phyloP scores from a whole-genome alignment of 2,329 filamentous ascomycete genomes.

The Penicillium sp. region DNA sequence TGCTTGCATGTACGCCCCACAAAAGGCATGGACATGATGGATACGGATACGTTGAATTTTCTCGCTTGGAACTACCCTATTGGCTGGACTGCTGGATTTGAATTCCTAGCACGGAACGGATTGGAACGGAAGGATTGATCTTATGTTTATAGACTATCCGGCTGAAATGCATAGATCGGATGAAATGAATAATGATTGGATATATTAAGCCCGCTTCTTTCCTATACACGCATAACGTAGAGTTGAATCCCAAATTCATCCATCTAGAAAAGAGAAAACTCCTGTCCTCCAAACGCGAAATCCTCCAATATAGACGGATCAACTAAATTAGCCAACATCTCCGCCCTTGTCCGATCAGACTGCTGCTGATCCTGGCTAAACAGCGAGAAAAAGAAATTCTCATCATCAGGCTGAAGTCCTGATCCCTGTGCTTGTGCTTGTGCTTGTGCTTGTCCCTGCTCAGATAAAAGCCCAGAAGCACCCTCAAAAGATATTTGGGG shows the following conservation, averaged over 20 bases:
- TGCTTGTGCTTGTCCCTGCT: background rate
- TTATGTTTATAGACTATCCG: background rate
- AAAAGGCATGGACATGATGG: background rate
- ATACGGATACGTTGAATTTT: background rate
- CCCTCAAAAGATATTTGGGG: background rate
- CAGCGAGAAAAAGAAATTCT: constrained; percentile 2
- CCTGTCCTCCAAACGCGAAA: constrained; percentile 23
- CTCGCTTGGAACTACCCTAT: background rate
- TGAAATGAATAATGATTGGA: constrained; percentile 18
- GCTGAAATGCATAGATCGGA: constrained; percentile 5
- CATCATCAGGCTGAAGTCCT: background rate
- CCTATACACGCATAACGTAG: background rate
- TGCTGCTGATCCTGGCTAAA: constrained; percentile 1
- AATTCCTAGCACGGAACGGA: background rate
- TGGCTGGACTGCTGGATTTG: background rate
- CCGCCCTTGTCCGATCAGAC: constrained; percentile 16
- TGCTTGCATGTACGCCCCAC: background rate
- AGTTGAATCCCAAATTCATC: background rate
- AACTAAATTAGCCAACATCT: constrained; percentile 25
- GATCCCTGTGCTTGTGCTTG: background rate
- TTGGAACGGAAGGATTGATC: background rate
- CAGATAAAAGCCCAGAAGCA: background rate
- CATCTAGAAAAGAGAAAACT: constrained; percentile 15
- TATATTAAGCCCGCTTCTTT: background rate
- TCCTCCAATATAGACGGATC: constrained; percentile 24